Evolutionary conservation across 768 basidiomycete species (phyloP).

Genomic region (Candolleomyces efflorescens): DNA sequence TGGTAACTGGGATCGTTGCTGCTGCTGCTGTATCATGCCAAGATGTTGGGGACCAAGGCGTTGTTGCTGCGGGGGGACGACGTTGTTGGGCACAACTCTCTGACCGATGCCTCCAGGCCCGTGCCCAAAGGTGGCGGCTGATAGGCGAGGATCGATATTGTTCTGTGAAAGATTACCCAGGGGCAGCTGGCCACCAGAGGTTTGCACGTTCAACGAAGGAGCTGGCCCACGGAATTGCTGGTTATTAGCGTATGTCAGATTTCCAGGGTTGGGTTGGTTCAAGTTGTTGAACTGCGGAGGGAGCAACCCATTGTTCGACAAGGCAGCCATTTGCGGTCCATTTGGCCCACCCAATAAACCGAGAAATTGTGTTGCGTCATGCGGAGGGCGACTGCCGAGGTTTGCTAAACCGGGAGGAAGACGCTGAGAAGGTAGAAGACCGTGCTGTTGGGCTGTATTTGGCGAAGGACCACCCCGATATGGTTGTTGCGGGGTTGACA

Average conservation of each 20-base stretch:
- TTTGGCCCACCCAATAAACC: constrained; percentile 44
- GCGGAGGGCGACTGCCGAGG: constrained; percentile 76
- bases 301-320: constrained; percentile 40
- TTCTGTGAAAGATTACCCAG: constrained; percentile 53
- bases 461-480: constrained; percentile 74
- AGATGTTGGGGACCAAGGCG: constrained; percentile 40
- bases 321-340: constrained; percentile 38
- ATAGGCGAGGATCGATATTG: constrained; percentile 51
- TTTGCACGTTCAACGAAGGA: constrained; percentile 32
- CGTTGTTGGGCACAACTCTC: constrained; percentile 36
- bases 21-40: constrained; percentile 45
- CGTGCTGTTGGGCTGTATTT: constrained; percentile 40
- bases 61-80: constrained; percentile 48
- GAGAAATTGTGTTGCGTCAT: constrained; percentile 67
- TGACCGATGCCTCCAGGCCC: constrained; percentile 36
- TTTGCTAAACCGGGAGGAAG: constrained; percentile 80
- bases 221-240: constrained; percentile 52
- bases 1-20: constrained; percentile 54
- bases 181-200: constrained; percentile 39
- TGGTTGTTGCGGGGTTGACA: constrained; percentile 56
- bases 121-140: constrained; percentile 43
- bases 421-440: constrained; percentile 51
- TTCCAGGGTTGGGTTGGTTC: constrained; percentile 38
- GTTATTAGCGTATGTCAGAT: constrained; percentile 18
- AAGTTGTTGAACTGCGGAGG: constrained; percentile 49